Base-by-base conservation (phyloP, 2,329 filamentous ascomycete species). In the Davidsoniella virescens region DNA sequence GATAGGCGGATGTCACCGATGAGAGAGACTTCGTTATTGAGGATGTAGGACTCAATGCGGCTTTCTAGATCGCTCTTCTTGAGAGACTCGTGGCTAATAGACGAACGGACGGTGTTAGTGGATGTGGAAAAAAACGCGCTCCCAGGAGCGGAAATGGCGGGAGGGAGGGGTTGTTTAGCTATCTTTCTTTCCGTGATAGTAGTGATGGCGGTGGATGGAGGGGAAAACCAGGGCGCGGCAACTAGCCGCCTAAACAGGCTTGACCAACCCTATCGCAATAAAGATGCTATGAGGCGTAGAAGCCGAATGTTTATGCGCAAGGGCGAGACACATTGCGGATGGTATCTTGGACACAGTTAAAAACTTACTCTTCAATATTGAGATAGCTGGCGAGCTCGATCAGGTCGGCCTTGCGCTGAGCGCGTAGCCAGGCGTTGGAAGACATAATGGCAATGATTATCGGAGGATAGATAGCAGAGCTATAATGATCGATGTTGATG, bases 401-500 rank as follows among this genome's bases (percentile, higher is more conserved):
- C 51, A 94, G 75, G 56, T 90, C 85, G 58, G 72, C 73, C 73
- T 94, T 94, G 70, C 84, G 82, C 73, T 92, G 84, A 64, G 75
- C 74, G 65, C 80, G 76, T 62, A 94, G 73, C 78, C 84, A 94
- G 58, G 78, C 76, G 61, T 82, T 78, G 58, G 67, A 67, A 55
- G 78, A 78, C 80, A 84, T 84, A 42, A 29, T 37, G 44, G 18
- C 16, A 36, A 37, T 37, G 18, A 25, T 16, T 26, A 49, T 17
- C 3, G 41, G 17, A 39, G 16, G 0, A 14, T n/a, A 14, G 10
- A 10, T 17, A 36, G 45, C 8, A 47, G 23, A n/a, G 25, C 26
- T 12, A 20, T n/a, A 23, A 44, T 12, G 25, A 5, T 44, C 20
- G 23, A n/a, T 20, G 42, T 16, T 17, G 25, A 45, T 33, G 43